These are phyloP conservation scores for Serendipita vermifera DNA, from an alignment of 768 basidiomycete species.

Conservation along the genomic window DNA sequence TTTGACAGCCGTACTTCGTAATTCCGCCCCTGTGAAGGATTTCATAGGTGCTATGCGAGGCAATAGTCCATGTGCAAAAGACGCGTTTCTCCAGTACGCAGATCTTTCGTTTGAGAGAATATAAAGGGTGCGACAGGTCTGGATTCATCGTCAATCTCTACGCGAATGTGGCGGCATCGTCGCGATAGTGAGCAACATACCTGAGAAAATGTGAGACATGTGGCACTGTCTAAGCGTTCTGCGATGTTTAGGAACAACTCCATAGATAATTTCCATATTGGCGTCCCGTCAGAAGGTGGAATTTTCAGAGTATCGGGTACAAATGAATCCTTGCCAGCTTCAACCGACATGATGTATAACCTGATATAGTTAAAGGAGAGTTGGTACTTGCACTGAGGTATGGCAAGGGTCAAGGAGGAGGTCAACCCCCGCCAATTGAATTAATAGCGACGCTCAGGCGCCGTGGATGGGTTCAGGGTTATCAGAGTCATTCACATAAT, in stretches of 20 bases:
- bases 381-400: too few species aligned
- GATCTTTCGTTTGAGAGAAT: background rate
- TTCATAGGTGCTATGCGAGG: background rate
- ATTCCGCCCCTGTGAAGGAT: background rate
- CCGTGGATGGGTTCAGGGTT: too few species aligned
- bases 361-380: too few species aligned
- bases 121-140: background rate
- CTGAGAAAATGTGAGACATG: constrained; percentile 2
- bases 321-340: too few species aligned
- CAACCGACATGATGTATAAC: too few species aligned
- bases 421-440: too few species aligned
- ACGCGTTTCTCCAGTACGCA: background rate
- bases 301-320: background rate
- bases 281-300: background rate
- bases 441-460: too few species aligned
- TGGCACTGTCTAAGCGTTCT: background rate
- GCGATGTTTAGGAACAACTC: background rate
- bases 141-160: too few species aligned
- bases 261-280: background rate
- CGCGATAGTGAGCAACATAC: background rate
- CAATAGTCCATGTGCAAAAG: background rate
- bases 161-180: too few species aligned
- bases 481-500: too few species aligned
- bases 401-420: too few species aligned
- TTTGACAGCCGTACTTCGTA: background rate